Evolutionary conservation across 2,329 filamentous ascomycete species (phyloP), one percentile per base, ranked within the genome.

Genomic region (Cladosporium phlei): DNA sequence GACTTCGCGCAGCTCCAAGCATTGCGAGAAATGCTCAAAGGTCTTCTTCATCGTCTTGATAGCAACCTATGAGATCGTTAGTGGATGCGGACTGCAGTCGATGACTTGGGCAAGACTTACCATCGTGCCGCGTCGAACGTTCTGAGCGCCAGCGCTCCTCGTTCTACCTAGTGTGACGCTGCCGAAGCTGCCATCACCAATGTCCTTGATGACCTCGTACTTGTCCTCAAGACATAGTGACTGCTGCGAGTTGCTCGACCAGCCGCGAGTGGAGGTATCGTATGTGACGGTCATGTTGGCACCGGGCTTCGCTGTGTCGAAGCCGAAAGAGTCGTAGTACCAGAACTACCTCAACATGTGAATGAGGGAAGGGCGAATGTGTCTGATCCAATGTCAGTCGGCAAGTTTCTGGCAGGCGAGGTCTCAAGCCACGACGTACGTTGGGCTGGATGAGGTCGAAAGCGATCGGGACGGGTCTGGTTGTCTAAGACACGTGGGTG

Each of bases 1-100:
- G 55, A 98, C 93, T 68, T 98, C 93, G 52, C 93, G 85, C 45
- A 98, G 79, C 68, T 98, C 93, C 54, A 96, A 72, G 66, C 93
- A 98, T 43, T 89, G 86, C 12, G 80, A 73, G 63, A 96, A 89
- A 2, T 88, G 95, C 59, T 97, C 90, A 60, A 97, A 98, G 0
- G 86, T 90, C 79, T 98, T 98, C 78, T 98, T 98, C 93, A 98
- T 98, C 5, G 93, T 97, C 72, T 98, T 98, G 72, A 98, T 96
- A 33, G 93, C 93, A 60, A 98, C 86, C 93, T 97, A 59, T 59
- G 10, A 19, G 55, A 48, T 22, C 51, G 45, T 50, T 44, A 44
- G 50, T 21, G 9, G 30, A 35, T 25, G 38, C n/a, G n/a, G n/a
- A n/a, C n/a, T n/a, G n/a, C n/a, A n/a, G n/a, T 24, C 17, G 21